Percentiles rank a stretch among this genome's conserved stretches.
Conservation (phyloP, 2,329 filamentous ascomycete species). For the Claviceps sp. region DNA sequence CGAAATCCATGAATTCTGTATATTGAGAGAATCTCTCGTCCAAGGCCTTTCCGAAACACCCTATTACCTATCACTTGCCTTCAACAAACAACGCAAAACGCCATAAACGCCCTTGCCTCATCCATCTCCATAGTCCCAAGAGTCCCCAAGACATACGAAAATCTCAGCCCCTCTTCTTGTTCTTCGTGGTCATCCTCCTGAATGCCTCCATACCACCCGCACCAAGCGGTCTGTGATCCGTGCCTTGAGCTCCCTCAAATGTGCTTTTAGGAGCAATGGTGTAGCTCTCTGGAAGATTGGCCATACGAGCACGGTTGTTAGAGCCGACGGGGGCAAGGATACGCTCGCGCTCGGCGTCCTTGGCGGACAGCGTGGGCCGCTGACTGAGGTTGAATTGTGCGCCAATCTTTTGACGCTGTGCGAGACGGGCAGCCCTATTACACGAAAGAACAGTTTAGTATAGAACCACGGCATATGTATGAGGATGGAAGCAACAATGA, state of each 20-base stretch:
- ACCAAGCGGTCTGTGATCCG: conserved; percentile 47
- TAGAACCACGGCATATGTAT: not conserved
- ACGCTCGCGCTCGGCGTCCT: conserved; percentile 42
- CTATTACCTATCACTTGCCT: not conserved
- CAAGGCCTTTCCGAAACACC: not conserved
- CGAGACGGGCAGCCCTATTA: conserved; percentile 38
- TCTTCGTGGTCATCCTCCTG: conserved; percentile 51
- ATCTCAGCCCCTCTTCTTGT: conserved; percentile 34
- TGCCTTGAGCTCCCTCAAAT: conserved; percentile 37
- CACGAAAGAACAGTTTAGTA: conserved; percentile 3
- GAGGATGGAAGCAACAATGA: not conserved
- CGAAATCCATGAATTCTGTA: not conserved
- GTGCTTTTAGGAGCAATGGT: conserved; percentile 49
- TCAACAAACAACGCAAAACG: not conserved
- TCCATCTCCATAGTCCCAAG: not conserved
- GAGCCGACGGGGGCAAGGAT: conserved; percentile 41
- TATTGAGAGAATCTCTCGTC: not conserved
- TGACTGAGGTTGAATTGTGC: conserved; percentile 38
- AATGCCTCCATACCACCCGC: conserved; percentile 52
- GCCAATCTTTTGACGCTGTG: conserved; percentile 34
- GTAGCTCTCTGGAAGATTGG: conserved; percentile 42
- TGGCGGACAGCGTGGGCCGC: conserved; percentile 29
- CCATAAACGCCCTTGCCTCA: not conserved
- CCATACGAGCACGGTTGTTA: conserved; percentile 43
- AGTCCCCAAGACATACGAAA: not conserved